These are phyloP conservation scores for Ramularia endophylla DNA, from an alignment of 2,329 filamentous ascomycete species.

Conservation along the genomic window DNA sequence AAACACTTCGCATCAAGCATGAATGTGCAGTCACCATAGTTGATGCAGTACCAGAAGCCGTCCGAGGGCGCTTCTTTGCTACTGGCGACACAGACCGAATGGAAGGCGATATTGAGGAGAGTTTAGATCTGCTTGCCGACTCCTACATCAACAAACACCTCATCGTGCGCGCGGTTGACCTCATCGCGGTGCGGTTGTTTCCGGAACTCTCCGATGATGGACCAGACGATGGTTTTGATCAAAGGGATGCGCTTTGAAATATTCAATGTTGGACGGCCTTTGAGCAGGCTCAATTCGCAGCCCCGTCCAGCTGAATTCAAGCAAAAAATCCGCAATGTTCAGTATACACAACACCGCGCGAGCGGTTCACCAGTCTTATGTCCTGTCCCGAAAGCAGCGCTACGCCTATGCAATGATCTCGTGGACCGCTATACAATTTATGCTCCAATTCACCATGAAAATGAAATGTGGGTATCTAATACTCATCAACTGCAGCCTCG, in stretches of 20 bases:
- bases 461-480: neutral
- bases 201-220: conserved; percentile 74
- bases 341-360: too few species aligned
- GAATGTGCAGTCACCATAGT: conserved; percentile 59
- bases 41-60: conserved; percentile 40
- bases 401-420: too few species aligned
- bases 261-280: too few species aligned
- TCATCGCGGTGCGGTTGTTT: conserved; percentile 72
- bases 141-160: conserved; percentile 90
- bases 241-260: neutral
- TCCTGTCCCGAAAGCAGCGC: too few species aligned
- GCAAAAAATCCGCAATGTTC: too few species aligned
- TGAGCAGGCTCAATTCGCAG: too few species aligned
- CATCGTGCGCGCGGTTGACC: conserved; percentile 73
- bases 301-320: too few species aligned
- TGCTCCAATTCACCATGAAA: too few species aligned
- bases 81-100: conserved; percentile 22
- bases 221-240: conserved; percentile 22
- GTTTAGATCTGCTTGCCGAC: conserved; percentile 69
- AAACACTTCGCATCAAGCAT: conserved; percentile 57
- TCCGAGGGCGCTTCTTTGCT: conserved; percentile 42
- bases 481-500: conserved; percentile 16
- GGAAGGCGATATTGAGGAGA: conserved; percentile 46
- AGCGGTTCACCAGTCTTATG: too few species aligned
- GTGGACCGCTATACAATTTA: too few species aligned